Evolutionary conservation across 2,329 filamentous ascomycete species (phyloP).

Genomic region (Alternaria consortialis): DNA sequence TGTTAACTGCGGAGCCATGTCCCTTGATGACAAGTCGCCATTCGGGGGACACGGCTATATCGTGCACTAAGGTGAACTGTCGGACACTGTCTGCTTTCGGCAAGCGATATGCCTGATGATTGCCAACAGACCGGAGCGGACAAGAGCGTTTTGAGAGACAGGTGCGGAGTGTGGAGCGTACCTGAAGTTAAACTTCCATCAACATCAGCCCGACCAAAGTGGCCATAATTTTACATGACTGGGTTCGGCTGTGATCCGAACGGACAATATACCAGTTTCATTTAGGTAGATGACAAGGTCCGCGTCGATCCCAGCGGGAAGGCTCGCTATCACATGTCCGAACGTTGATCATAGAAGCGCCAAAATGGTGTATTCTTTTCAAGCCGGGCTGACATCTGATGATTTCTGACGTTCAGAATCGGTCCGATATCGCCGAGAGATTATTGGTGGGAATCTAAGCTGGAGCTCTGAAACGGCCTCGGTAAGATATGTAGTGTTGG

Average conservation of each 20-base stretch:
- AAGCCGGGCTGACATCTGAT: slow-evolving; percentile 2
- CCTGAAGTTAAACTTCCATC: slow-evolving; percentile 37
- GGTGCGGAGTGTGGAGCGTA: slow-evolving; percentile 27
- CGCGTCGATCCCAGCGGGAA: slow-evolving; percentile 23
- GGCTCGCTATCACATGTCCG: slow-evolving; percentile 10
- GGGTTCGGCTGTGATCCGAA: slow-evolving; percentile 36
- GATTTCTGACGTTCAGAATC: background rate
- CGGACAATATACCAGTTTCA: slow-evolving; percentile 29
- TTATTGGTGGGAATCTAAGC: background rate
- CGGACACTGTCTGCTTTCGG: slow-evolving; percentile 11
- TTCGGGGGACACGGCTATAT: slow-evolving; percentile 6
- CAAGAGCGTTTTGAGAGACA: slow-evolving; percentile 15
- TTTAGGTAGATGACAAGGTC: slow-evolving; percentile 29
- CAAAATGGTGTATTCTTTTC: slow-evolving; percentile 11
- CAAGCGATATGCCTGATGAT: slow-evolving; percentile 7
- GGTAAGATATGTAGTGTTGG: slow-evolving; percentile 6
- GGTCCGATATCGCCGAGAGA: slow-evolving; percentile 1
- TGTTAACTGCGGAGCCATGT: slow-evolving; percentile 1
- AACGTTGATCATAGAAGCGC: slow-evolving; percentile 5
- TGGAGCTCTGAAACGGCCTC: slow-evolving; percentile 10
- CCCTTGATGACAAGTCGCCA: slow-evolving; percentile 1
- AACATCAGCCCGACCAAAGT: slow-evolving; percentile 16
- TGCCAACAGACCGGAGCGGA: slow-evolving; percentile 15
- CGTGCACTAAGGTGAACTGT: slow-evolving; percentile 7
- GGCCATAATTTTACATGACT: slow-evolving; percentile 16